phyloP scores from a whole-genome alignment of 169 alveolate species.

The Amoebophrya sp. region DNA sequence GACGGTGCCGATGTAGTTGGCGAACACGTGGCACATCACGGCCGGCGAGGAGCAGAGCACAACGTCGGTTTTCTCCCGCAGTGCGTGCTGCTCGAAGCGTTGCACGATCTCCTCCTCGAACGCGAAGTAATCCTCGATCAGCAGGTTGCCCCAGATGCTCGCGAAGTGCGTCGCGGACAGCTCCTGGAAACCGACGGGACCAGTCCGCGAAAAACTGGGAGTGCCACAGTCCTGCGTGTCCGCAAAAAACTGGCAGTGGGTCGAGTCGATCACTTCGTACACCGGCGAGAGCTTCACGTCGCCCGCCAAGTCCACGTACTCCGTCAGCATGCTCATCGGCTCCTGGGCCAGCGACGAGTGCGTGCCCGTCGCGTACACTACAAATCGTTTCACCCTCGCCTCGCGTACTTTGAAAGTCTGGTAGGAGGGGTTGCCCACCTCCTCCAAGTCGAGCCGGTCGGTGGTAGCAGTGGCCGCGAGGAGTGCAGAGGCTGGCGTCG shows the following conservation, averaged over 20 bases:
- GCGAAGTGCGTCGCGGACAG: neutral
- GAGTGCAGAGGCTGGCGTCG: too few relatives aligned
- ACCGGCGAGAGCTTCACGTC: neutral
- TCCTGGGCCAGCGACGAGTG: neutral
- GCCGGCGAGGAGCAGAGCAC: neutral
- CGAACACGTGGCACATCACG: neutral
- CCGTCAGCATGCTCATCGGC: neutral
- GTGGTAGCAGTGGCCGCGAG: too few relatives aligned
- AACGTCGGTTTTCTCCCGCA: neutral
- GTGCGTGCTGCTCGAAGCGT: neutral
- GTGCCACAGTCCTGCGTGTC: neutral
- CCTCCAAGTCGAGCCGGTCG: too few relatives aligned
- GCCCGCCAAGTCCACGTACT: neutral
- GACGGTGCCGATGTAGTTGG: neutral
- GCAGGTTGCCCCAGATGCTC: neutral
- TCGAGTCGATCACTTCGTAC: neutral
- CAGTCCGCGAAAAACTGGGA: neutral
- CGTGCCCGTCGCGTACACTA: too few relatives aligned
- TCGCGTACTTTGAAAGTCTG: too few relatives aligned
- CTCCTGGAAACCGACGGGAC: neutral
- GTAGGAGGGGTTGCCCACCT: too few relatives aligned
- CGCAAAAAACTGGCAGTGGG: neutral
- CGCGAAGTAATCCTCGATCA: neutral
- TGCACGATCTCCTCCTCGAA: neutral
- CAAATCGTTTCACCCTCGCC: too few relatives aligned